Percentiles rank a stretch among this genome's conserved stretches.
Evolutionary conservation across 805 yeast species (phyloP).

Genomic region (Clavispora phyllophila): DNA sequence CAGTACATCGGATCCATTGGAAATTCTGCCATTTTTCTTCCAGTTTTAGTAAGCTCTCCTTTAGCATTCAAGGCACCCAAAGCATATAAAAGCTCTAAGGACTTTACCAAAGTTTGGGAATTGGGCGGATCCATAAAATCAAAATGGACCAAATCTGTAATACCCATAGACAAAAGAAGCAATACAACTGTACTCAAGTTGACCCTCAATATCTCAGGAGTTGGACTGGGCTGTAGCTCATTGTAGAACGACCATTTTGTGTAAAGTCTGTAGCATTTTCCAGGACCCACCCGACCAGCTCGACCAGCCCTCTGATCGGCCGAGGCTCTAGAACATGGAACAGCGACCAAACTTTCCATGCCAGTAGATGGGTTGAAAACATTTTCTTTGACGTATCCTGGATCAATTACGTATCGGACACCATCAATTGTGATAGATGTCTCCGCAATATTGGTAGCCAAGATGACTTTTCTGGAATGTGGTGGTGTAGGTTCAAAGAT

Average conservation of each 20-base stretch:
- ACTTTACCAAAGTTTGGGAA: constrained; percentile 61
- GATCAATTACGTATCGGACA: constrained; percentile 38
- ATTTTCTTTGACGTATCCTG: constrained; percentile 43
- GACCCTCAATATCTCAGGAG: constrained; percentile 88
- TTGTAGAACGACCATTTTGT: constrained; percentile 77
- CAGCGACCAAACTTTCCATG: constrained; percentile 43
- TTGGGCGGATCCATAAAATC: constrained; percentile 93
- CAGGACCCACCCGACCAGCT: constrained; percentile 46
- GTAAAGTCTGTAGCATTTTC: constrained; percentile 64
- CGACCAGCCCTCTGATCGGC: constrained; percentile 45
- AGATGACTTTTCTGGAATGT: constrained; percentile 74
- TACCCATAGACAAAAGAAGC: constrained; percentile 75
- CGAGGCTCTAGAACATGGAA: constrained; percentile 42
- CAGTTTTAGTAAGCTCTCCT: constrained; percentile 74
- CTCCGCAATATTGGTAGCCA: constrained; percentile 87
- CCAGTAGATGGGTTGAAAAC: constrained; percentile 38
- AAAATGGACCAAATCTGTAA: constrained; percentile 73
- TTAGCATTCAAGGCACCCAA: constrained; percentile 79
- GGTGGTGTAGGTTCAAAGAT: constrained; percentile 88
- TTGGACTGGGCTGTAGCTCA: constrained; percentile 74
- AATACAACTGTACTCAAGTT: constrained; percentile 75
- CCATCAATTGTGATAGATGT: constrained; percentile 45
- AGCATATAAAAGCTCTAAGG: constrained; percentile 78
- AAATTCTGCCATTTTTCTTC: constrained; percentile 82
- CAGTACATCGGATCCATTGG: constrained; percentile 92